Evolutionary conservation across 345 rosid genomes (phyloP), one percentile per base, ranked within the genome.

Genomic region (Rhodomyrtus tomentosa): DNA sequence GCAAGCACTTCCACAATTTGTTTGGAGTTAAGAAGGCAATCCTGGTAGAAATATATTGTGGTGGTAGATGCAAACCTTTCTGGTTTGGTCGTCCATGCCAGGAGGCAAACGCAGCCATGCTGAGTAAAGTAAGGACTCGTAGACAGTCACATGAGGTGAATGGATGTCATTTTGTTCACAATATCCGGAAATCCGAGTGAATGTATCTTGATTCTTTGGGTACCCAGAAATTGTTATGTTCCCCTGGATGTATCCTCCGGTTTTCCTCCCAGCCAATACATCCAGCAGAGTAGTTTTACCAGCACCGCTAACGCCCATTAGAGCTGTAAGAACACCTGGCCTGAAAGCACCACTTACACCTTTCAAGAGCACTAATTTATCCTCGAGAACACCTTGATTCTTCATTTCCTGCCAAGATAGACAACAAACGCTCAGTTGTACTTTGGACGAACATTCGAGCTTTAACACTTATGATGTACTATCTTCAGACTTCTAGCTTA

Each of bases 301-400:
- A 4, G 93, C 94, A 81, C 94, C 94, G 82, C 92, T 92, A n/a
- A 90, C 91, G 80, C 94, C 94, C 94, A 92, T 92, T 13, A 91
- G 82, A 68, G 93, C 93, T 73, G 94, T 92, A 22, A 92, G 93
- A 82, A 91, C 92, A 29, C 94, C 92, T 13, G 92, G 92, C 87
- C 92, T 88, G 21, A 92, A 91, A 81, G 91, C 86, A 54, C 94
- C 94, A 55, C 90, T 92, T 48, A 91, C 90, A n/a, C 91, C 90
- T 79, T 89, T 91, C 85, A 92, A 84, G 68, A 92, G 92, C 45
- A 87, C 90, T 88, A 89, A 81, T 51, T 83, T 88, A 83, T 92
- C 91, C 25, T 90, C 89, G 50, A n/a, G n/a, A 59, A 87, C 84
- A 36, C 92, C 93, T 53, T 86, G 90, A 55, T 25, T 73, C 85